These are phyloP conservation scores for Papiliotrema laurentii DNA, from an alignment of 1,284 basidiomycete species.

Conservation along the genomic window DNA sequence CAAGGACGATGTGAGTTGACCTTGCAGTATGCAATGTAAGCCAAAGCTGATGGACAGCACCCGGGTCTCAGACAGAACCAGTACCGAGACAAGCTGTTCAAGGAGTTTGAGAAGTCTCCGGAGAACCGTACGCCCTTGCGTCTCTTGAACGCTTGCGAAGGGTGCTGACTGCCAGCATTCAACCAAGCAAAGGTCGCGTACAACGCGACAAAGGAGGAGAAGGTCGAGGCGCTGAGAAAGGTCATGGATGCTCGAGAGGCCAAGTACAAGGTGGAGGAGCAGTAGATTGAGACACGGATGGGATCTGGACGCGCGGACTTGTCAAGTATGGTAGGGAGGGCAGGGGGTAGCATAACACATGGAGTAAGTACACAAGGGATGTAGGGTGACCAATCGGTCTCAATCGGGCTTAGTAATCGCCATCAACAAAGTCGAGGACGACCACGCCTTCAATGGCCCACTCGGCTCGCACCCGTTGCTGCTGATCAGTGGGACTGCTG, in stretches of 20 bases:
- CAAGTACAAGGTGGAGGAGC: constrained; percentile 36
- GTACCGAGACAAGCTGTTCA: constrained; percentile 46
- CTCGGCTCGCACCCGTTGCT: not conserved
- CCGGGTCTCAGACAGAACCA: constrained; percentile 48
- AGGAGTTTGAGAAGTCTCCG: constrained; percentile 48
- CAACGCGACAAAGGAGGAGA: constrained; percentile 77
- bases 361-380: too few species aligned
- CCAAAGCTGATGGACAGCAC: constrained; percentile 21
- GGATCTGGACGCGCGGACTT: too few species aligned
- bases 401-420: constrained; percentile 18
- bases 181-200: constrained; percentile 74
- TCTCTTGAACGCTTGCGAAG: not conserved
- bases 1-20: constrained; percentile 58
- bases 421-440: constrained; percentile 34
- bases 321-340: too few species aligned
- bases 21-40: not conserved
- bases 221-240: constrained; percentile 63
- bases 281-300: not conserved
- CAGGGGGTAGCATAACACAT: too few species aligned
- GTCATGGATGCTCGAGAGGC: constrained; percentile 40
- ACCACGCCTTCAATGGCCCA: constrained; percentile 21
- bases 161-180: constrained; percentile 37
- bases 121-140: constrained; percentile 41
- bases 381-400: too few species aligned
- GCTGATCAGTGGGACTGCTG: not conserved